These are phyloP conservation scores for Taphrina communis DNA, from an alignment of 1,139 yeast species.

Conservation along the genomic window DNA sequence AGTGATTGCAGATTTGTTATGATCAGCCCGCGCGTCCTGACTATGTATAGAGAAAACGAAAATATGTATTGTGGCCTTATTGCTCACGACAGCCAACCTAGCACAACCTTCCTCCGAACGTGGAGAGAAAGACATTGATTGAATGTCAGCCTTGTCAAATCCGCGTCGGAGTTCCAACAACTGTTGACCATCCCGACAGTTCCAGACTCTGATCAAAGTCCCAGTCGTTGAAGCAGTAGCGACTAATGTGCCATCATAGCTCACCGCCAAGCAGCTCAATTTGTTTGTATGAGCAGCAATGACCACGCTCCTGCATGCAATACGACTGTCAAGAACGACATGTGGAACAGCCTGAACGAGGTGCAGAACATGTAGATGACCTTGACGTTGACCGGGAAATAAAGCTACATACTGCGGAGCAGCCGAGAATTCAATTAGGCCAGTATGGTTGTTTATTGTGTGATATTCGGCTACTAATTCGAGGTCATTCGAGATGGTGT, in stretches of 20 bases:
- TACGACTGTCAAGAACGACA: too few species aligned
- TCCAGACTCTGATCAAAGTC: conserved; percentile 20
- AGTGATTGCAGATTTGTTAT: background rate
- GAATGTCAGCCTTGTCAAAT: background rate
- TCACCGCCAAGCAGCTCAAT: background rate
- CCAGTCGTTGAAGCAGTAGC: conserved; percentile 20
- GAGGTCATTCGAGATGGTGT: background rate
- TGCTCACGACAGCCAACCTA: conserved; percentile 22
- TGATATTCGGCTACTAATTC: background rate
- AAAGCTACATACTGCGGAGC: background rate
- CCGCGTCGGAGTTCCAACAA: conserved; percentile 7
- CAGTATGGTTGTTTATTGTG: background rate
- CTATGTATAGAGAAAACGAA: background rate
- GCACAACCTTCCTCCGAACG: background rate
- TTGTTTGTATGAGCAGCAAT: background rate
- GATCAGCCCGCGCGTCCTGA: background rate
- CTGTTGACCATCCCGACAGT: background rate
- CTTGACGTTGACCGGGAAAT: conserved; percentile 6
- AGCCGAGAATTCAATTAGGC: background rate
- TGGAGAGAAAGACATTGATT: conserved; percentile 14
- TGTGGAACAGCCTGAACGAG: background rate
- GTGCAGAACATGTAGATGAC: conserved; percentile 2
- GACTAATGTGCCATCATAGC: background rate
- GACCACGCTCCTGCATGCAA: background rate
- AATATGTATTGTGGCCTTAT: conserved; percentile 19